Percentiles rank a stretch among this genome's conserved stretches.
Conservation (phyloP, 2,329 filamentous ascomycete genomes). For the Penicillium brasilianum region DNA sequence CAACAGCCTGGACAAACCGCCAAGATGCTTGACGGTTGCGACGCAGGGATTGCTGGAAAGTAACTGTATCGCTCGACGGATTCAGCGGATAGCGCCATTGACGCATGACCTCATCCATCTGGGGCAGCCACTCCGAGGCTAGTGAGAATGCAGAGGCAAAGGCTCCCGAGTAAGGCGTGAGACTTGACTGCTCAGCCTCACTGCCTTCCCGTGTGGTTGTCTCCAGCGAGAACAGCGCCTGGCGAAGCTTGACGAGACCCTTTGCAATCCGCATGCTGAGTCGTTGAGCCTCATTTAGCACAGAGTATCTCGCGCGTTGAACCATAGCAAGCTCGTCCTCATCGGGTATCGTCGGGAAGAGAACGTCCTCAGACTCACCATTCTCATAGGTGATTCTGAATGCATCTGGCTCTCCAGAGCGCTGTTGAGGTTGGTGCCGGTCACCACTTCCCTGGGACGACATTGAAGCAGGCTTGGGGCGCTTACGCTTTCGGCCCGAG, state of each 20-base stretch:
- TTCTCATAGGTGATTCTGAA: constrained; percentile 64
- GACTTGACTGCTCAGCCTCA: constrained; percentile 33
- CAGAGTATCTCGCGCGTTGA: constrained; percentile 50
- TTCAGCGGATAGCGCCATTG: constrained; percentile 66
- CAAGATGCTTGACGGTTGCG: constrained; percentile 61
- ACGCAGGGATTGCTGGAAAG: constrained; percentile 61
- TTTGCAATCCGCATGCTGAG: constrained; percentile 62
- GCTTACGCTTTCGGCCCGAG: constrained; percentile 62
- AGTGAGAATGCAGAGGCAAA: constrained; percentile 52
- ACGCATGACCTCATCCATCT: constrained; percentile 62
- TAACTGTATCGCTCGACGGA: constrained; percentile 58
- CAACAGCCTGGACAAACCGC: constrained; percentile 67
- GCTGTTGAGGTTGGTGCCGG: constrained; percentile 55
- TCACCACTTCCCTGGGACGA: constrained; percentile 50
- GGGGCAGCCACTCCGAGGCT: constrained; percentile 55
- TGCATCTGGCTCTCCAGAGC: constrained; percentile 50
- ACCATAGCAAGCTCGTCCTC: constrained; percentile 37
- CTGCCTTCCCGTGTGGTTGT: constrained; percentile 38
- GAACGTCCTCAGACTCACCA: constrained; percentile 64
- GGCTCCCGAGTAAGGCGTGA: constrained; percentile 41
- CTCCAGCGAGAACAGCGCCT: constrained; percentile 60
- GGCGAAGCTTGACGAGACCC: constrained; percentile 59
- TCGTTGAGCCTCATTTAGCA: constrained; percentile 59
- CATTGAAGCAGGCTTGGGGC: constrained; percentile 54
- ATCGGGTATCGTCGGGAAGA: constrained; percentile 48